Base-by-base conservation (phyloP, 1,139 yeast genomes). In the Yamadazyma siamensis region DNA sequence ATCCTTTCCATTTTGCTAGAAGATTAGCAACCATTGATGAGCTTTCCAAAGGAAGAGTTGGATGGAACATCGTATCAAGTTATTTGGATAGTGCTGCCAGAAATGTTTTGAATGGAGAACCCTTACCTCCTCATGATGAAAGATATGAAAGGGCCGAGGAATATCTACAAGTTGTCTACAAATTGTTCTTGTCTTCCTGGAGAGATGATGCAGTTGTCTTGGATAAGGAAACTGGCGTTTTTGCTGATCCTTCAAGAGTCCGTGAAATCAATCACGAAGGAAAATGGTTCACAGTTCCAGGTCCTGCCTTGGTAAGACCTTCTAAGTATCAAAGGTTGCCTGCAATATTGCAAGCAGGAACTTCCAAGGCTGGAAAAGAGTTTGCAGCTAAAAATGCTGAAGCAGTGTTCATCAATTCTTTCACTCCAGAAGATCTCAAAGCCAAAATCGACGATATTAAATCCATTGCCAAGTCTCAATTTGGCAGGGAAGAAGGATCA, bases 301-400 rank as follows among this genome's bases (percentile, higher is more conserved):
- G 73, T 4, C 72, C 72, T 7, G 54, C 47, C 34, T 60, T 66
- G 28, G 55, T 67, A 8, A 63, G 59, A 29, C 74, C 73, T 14
- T 58, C 70, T 9, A 65, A 64, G 10, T 19, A 30, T n/a, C 72
- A 65, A 36, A 59, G 71, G 47, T 46, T 67, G 13, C 74, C 74
- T 3, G 60, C 66, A 13, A 53, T 69, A 31, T 54, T 68, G 27
- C 75, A 69, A 44, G 75, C 75, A 2, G 76, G 76, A 20, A 57
- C 72, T 10, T 67, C 74, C 3, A 50, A 58, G 22, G 59, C 60
- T 21, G 75, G 75, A 18, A 54, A 53, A 29, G 58, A 58, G 4
- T 56, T 64, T 40, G 75, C 72, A 22, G 74, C 75, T 14, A 60
- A 59, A 39, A 61, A 65, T 43, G 74, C 69, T 6, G 75, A 68